Evolutionary conservation across 2,329 filamentous ascomycete species (phyloP), one percentile per base, ranked within the genome.

Genomic region (Dothidotthia symphoricarpi): DNA sequence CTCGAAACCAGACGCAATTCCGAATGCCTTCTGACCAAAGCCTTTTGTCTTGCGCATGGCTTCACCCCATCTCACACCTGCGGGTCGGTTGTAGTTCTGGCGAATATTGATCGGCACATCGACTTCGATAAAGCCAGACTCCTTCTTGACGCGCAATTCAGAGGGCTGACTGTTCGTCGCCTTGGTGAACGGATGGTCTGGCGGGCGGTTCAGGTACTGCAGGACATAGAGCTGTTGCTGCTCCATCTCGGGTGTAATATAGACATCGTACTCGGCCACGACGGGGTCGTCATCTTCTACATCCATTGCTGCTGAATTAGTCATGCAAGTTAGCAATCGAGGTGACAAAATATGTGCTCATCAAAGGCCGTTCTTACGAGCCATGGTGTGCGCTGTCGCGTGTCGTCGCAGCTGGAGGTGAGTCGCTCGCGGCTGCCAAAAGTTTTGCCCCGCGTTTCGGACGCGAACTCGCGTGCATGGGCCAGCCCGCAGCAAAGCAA

Each of bases 51-150:
- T 78, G 43, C 74, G 71, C 48, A 97, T 72, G 2, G 86, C 82
- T 57, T 86, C 81, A 13, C 90, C 93, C 80, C 88, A 97, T 49
- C 80, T 77, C 34, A 93, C 71, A 31, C 88, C 91, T 70, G 91
- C 89, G 51, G 80, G 78, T 50, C 84, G 79, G 70, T 97, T 89
- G 73, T 95, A 97, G 60, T 87, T 84, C 65, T 31, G 28, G 82
- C 82, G 71, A 83, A 66, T 59, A 41, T 66, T 81, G 54, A 96
- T 75, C 4, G 88, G 88, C n/a, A 96, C 78, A 64, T 98, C 93
- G 35, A 97, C 75, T 69, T 98, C 93, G 39, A 96, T 75, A 70
- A 96, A 86, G 39, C 90, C 90, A 0, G 86, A 80, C 39, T 77
- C 72, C 11, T 83, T 78, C 72, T 97, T 98, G 64, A 95, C 73